Conservation (phyloP, 2,329 filamentous ascomycete genomes). For the Penicillium thymicola region DNA sequence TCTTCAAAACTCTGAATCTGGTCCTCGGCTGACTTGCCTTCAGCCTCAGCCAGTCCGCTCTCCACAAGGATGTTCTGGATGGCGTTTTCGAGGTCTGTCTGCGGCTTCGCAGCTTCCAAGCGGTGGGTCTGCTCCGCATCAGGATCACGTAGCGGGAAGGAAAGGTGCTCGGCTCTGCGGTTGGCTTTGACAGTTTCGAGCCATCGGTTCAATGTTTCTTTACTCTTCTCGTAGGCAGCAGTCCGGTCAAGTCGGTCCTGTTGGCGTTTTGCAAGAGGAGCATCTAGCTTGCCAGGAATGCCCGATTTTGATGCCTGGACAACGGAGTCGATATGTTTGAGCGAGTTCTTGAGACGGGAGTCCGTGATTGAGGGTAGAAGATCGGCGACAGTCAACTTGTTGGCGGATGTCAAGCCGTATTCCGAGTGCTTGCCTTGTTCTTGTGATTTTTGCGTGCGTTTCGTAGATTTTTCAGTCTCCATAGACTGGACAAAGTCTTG, state of each 20-base stretch:
- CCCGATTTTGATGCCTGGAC: slow-evolving; percentile 53
- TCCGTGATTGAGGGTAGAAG: slow-evolving; percentile 71
- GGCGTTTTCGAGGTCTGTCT: slow-evolving; percentile 78
- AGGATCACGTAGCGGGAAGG: slow-evolving; percentile 78
- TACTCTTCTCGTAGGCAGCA: slow-evolving; percentile 85
- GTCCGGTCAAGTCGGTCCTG: slow-evolving; percentile 79
- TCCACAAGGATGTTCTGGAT: slow-evolving; percentile 88
- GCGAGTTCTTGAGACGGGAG: slow-evolving; percentile 70
- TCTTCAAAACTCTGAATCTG: slow-evolving; percentile 67
- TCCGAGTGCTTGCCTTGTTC: slow-evolving; percentile 63
- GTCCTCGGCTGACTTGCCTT: slow-evolving; percentile 60
- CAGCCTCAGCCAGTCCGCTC: slow-evolving; percentile 66
- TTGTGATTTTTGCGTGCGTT: slow-evolving; percentile 44
- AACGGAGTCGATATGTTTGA: slow-evolving; percentile 63
- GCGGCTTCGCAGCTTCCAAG: slow-evolving; percentile 57
- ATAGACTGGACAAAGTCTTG: slow-evolving; percentile 69
- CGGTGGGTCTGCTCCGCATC: slow-evolving; percentile 57
- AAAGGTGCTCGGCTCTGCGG: slow-evolving; percentile 81
- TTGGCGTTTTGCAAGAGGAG: slow-evolving; percentile 78
- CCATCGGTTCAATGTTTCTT: slow-evolving; percentile 87
- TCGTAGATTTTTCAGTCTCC: slow-evolving; percentile 38
- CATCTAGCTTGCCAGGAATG: slow-evolving; percentile 68
- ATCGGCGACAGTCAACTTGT: slow-evolving; percentile 72
- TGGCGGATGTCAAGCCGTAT: slow-evolving; percentile 55
- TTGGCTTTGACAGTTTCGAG: slow-evolving; percentile 93